Evolutionary conservation across 2,329 filamentous ascomycete species (phyloP).

Genomic region (Amauroascus niger): DNA sequence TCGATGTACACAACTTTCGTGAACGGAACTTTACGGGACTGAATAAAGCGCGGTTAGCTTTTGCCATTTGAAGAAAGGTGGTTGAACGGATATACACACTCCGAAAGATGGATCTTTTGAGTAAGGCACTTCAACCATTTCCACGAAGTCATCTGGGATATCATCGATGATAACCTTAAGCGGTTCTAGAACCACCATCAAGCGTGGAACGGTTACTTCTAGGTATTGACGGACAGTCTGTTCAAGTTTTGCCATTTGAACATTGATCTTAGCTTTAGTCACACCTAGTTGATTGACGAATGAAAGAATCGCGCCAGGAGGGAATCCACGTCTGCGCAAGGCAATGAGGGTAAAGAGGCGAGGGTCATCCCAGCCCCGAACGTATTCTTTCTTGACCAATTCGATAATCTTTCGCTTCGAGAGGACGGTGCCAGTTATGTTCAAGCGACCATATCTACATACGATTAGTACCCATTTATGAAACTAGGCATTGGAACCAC

Average conservation of each 20-base stretch:
- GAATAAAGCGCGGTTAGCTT: background rate
- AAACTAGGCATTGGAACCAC: conserved; percentile 20
- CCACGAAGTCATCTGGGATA: conserved; percentile 54
- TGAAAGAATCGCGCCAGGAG: conserved; percentile 69
- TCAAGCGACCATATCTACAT: conserved; percentile 51
- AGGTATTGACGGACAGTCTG: conserved; percentile 74
- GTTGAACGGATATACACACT: conserved; percentile 17
- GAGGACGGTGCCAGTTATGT: conserved; percentile 68
- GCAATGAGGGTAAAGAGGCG: conserved; percentile 73
- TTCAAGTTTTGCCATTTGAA: conserved; percentile 67
- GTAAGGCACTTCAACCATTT: conserved; percentile 61
- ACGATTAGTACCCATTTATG: background rate
- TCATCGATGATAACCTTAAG: conserved; percentile 70
- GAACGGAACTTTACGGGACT: conserved; percentile 50
- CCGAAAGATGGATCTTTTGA: conserved; percentile 59
- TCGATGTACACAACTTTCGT: conserved; percentile 80
- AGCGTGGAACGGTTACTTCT: conserved; percentile 68
- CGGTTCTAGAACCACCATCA: conserved; percentile 78
- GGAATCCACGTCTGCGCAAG: conserved; percentile 67
- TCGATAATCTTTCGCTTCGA: conserved; percentile 71
- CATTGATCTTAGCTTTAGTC: conserved; percentile 65
- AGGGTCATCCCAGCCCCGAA: conserved; percentile 63
- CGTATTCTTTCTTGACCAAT: conserved; percentile 47
- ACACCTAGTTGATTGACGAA: conserved; percentile 83
- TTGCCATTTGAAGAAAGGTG: background rate